Conservation (phyloP, 306 rosid genomes). For the Cercis canadensis region DNA sequence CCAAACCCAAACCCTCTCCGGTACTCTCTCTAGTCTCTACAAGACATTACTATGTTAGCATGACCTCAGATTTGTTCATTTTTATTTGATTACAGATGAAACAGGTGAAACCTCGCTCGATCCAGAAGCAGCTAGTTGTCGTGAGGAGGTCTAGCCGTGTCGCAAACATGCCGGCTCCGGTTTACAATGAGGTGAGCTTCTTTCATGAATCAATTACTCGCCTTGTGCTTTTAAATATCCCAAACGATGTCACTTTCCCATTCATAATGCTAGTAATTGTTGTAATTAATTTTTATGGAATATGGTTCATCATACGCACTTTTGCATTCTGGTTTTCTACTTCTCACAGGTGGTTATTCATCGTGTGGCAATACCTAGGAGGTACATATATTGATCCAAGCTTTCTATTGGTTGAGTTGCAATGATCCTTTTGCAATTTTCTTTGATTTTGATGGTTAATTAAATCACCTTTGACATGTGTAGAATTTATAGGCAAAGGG, state of each 20-base stretch:
- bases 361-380: conserved; percentile 57
- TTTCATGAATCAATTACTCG: neutral
- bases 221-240: neutral
- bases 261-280: neutral
- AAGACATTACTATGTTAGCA: neutral
- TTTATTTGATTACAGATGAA: conserved; percentile 44
- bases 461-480: neutral
- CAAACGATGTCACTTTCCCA: neutral
- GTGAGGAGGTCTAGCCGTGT: conserved; percentile 81
- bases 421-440: neutral
- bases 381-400: conserved; percentile 37
- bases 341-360: conserved; percentile 50
- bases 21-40: conserved; percentile 16
- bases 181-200: conserved; percentile 63
- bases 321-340: neutral
- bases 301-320: too few relatives aligned
- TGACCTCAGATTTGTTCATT: neutral
- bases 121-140: conserved; percentile 50
- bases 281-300: neutral
- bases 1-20: conserved; percentile 63
- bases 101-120: conserved; percentile 49
- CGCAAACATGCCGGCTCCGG: conserved; percentile 61
- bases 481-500: conserved; percentile 52
- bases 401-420: neutral
- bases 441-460: neutral